Conservation (phyloP, 192 early-diverging fungal species). For the Coemansia sp. region DNA sequence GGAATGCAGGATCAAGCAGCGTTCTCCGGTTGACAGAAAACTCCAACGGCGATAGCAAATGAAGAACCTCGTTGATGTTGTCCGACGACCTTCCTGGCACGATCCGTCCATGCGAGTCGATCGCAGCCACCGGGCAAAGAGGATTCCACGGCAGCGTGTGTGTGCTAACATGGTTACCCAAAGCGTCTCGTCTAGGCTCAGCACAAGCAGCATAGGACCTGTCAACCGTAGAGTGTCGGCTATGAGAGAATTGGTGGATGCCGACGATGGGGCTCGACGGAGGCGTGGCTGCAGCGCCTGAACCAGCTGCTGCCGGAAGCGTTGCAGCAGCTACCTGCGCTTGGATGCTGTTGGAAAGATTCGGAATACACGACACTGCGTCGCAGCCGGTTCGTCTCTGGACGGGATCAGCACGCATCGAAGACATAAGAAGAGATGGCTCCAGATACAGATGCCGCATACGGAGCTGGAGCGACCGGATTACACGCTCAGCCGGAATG, state of each 20-base stretch:
- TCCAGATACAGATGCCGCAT: conserved; percentile 46
- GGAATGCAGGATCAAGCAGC: conserved; percentile 52
- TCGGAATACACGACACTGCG: background rate
- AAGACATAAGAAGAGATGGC: conserved; percentile 40
- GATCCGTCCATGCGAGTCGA: conserved; percentile 36
- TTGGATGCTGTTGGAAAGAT: background rate
- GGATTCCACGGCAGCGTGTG: conserved; percentile 19
- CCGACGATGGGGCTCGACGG: conserved; percentile 21
- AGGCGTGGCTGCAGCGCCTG: conserved; percentile 8
- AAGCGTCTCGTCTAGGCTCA: background rate
- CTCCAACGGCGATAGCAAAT: conserved; percentile 35
- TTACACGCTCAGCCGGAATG: conserved; percentile 30
- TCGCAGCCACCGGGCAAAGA: conserved; percentile 29
- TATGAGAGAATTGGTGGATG: conserved; percentile 4
- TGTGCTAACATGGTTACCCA: conserved; percentile 5
- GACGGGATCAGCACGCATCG: conserved; percentile 15
- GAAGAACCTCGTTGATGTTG: conserved; percentile 38
- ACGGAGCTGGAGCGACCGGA: conserved; percentile 45
- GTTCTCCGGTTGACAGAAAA: conserved; percentile 14
- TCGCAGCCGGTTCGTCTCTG: background rate
- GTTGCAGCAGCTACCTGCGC: background rate
- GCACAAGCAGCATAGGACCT: background rate
- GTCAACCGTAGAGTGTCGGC: conserved; percentile 26
- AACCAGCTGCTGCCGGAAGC: background rate
- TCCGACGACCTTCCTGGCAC: conserved; percentile 29